These are phyloP conservation scores for Sporothrix luriei DNA, from an alignment of 2,329 filamentous ascomycete genomes.

Conservation along the genomic window DNA sequence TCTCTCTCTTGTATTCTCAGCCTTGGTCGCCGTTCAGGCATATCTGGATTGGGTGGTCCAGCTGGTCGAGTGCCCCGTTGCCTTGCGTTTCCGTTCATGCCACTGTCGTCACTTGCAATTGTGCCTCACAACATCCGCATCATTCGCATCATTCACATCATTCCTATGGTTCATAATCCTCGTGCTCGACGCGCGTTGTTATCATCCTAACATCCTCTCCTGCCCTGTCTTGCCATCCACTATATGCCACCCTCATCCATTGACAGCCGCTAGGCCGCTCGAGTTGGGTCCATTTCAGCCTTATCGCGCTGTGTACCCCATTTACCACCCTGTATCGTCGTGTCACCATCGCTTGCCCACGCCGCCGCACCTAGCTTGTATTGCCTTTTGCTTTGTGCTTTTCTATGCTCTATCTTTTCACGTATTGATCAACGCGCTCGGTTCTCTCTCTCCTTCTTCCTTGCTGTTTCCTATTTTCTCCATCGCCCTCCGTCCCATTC, in stretches of 20 bases:
- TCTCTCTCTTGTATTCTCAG: background rate
- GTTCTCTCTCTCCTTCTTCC: slow-evolving; percentile 1
- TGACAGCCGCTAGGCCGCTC: background rate
- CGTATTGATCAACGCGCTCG: too few relatives aligned
- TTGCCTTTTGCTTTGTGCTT: background rate
- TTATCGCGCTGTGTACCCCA: slow-evolving; percentile 27
- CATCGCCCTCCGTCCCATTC: background rate
- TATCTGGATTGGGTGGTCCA: slow-evolving; percentile 2
- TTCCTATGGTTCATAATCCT: background rate
- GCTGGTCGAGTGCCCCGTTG: slow-evolving; percentile 3
- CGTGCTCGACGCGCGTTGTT: too few relatives aligned
- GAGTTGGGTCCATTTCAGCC: slow-evolving; percentile 20
- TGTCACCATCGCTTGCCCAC: slow-evolving; percentile 20
- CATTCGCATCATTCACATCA: background rate
- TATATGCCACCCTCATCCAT: background rate
- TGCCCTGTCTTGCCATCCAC: background rate
- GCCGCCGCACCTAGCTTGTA: background rate
- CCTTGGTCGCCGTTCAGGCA: slow-evolving; percentile 8
- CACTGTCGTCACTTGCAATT: slow-evolving; percentile 11
- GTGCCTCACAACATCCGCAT: slow-evolving; percentile 5
- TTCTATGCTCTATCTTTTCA: background rate
- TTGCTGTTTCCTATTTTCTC: background rate
- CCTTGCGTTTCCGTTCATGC: background rate
- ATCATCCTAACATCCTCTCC: background rate
- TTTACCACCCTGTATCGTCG: slow-evolving; percentile 17